These are phyloP conservation scores for Yamadazyma sp. DNA, from an alignment of 805 yeast genomes.

Conservation along the genomic window DNA sequence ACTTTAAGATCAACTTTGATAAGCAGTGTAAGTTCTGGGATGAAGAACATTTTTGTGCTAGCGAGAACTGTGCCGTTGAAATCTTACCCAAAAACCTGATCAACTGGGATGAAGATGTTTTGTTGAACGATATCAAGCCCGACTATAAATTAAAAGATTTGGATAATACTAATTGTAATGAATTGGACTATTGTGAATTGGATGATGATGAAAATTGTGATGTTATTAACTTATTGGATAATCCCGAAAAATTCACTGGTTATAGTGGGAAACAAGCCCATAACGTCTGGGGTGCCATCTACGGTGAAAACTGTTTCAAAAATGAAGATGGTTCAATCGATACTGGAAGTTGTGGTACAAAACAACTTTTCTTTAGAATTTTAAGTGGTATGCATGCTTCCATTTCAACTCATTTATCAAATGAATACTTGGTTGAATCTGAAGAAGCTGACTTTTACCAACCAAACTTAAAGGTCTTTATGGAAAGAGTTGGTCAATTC, in stretches of 20 bases:
- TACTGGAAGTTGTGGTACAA: constrained; percentile 48
- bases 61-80: constrained; percentile 87
- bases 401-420: constrained; percentile 87
- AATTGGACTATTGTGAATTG: constrained; percentile 66
- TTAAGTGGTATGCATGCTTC: constrained; percentile 95
- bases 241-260: constrained; percentile 96
- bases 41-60: constrained; percentile 79
- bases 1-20: constrained; percentile 80
- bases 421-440: constrained; percentile 54
- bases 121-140: constrained; percentile 12
- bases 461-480: constrained; percentile 77
- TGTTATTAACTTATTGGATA: constrained; percentile 78
- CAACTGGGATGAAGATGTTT: constrained; percentile 37
- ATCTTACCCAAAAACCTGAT: constrained; percentile 63
- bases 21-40: constrained; percentile 85
- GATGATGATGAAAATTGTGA: constrained; percentile 70
- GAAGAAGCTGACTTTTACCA: constrained; percentile 59
- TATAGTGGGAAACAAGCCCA: constrained; percentile 90
- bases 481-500: constrained; percentile 84
- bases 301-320: constrained; percentile 86
- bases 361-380: constrained; percentile 80
- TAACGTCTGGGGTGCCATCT: constrained; percentile 90
- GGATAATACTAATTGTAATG: constrained; percentile 29
- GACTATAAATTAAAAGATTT: constrained; percentile 1
- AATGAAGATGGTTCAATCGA: constrained; percentile 13